Conservation (phyloP, 129 eudicot genomes). For the Sambucus nigra region DNA sequence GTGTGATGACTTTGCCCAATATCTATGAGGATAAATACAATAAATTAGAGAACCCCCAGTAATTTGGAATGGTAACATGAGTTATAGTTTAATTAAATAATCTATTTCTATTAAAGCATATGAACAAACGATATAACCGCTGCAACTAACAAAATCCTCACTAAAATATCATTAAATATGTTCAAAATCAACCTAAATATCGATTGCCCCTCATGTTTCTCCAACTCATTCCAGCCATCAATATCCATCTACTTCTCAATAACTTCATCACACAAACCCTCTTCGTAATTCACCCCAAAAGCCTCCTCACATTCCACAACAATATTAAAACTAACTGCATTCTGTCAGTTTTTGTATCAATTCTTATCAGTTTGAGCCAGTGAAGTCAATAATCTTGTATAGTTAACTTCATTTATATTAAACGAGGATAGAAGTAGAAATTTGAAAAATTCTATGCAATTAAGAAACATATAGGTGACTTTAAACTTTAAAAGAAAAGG, state of each 20-base stretch:
- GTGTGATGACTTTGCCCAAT: conserved; percentile 98
- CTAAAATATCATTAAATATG: conserved; percentile 78
- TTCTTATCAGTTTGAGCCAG: no score
- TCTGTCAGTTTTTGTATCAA: no score
- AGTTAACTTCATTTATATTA: no score
- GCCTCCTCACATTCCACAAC: conserved; percentile 58
- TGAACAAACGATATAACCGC: conserved; percentile 76
- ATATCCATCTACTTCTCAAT: conserved; percentile 36
- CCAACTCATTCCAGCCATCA: conserved; percentile 67
- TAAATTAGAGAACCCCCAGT: neutral
- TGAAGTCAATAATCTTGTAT: no score
- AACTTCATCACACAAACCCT: conserved; percentile 45
- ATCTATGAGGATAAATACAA: conserved; percentile 25
- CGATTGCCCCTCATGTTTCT: conserved; percentile 65
- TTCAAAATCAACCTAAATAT: conserved; percentile 58
- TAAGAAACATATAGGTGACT: no score
- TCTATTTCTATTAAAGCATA: no score
- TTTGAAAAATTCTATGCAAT: no score
- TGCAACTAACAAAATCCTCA: conserved; percentile 69
- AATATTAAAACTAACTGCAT: no score
- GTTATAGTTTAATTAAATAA: no score
- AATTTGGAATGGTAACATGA: neutral
- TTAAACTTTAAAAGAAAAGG: no score
- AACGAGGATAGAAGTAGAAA: no score
- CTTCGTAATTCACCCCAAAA: conserved; percentile 42